Base-by-base conservation (phyloP, 306 rosid genomes). In the Castanea crenata region DNA sequence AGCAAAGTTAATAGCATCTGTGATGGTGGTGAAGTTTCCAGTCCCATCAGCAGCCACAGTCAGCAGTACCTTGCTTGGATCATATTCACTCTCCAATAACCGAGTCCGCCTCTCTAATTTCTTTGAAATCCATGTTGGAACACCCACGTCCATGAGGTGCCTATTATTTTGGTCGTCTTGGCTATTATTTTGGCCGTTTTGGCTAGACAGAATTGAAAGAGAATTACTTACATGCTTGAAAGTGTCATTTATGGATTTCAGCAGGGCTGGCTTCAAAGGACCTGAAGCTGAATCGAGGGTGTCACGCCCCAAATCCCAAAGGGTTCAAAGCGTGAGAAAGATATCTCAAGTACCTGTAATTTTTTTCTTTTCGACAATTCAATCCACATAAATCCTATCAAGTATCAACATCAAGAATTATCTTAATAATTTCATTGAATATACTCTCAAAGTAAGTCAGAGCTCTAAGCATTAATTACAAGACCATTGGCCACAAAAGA, bases 11-110 rank as follows among this genome's bases (percentile, higher is more conserved):
- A 93, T 38, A 6, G 97, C 96, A 34, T 87, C 96, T 34, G 49
- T 84, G 38, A 93, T 88, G n/a, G 88, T 85, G 74, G 88, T 89
- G 79, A 93, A 91, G 75, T 93, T 91, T 79, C 92, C 91, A 0
- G 84, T 88, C 70, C 97, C 94, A 75, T 91, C 97, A 5, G 76
- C 84, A 10, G 96, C 90, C 75, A 91, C 97, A 44, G 88, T 89
- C 15, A 91, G 25, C 27, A 61, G 46, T 81, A 91, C 94, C 97
- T 93, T 75, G 92, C 96, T 78, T 92, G 67, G 90, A 35, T 82
- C 81, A 57, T 88, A 83, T 4, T 88, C 85, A 18, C 79, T 87
- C 84, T 82, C 75, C 82, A 86, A 73, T 6, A 85, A 35, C 49
- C 84, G 76, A 5, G 85, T 46, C 32, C 83, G 76, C 3, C 35